These are phyloP conservation scores for Penicillium chermesinum DNA, from an alignment of 495 filamentous ascomycete species.

Conservation along the genomic window DNA sequence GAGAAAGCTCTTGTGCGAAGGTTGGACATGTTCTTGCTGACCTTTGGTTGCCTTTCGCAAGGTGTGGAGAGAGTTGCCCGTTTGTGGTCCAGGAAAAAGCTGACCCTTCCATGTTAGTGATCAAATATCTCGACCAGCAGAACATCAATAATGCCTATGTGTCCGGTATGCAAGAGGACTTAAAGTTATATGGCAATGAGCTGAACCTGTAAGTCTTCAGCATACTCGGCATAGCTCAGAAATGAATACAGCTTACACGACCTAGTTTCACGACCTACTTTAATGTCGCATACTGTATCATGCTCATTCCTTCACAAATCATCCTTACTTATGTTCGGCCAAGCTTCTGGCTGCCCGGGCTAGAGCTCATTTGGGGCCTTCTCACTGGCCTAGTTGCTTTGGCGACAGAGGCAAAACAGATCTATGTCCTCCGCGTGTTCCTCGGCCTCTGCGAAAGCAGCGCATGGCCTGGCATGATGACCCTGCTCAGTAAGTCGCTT, in stretches of 20 bases:
- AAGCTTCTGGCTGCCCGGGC: slow-evolving; percentile 50
- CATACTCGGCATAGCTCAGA: no score
- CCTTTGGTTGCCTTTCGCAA: slow-evolving; percentile 31
- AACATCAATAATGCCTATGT: slow-evolving; percentile 53
- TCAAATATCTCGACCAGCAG: slow-evolving; percentile 52
- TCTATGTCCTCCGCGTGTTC: slow-evolving; percentile 26
- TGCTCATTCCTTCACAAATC: slow-evolving; percentile 53
- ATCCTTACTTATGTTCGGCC: slow-evolving; percentile 51
- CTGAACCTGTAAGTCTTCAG: slow-evolving; percentile 25
- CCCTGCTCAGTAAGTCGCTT: slow-evolving; percentile 25
- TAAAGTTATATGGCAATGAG: slow-evolving; percentile 45
- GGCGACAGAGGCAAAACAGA: slow-evolving; percentile 21
- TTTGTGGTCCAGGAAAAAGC: background rate
- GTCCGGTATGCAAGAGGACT: slow-evolving; percentile 32
- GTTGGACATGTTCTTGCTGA: slow-evolving; percentile 26
- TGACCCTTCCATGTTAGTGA: slow-evolving; percentile 18
- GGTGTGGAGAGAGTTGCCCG: slow-evolving; percentile 9
- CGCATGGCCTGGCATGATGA: slow-evolving; percentile 33
- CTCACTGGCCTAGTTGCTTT: slow-evolving; percentile 28
- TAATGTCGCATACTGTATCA: slow-evolving; percentile 57
- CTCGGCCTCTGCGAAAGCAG: slow-evolving; percentile 31
- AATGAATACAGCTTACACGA: no score
- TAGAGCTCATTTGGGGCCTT: slow-evolving; percentile 47
- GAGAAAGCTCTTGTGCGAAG: slow-evolving; percentile 30
- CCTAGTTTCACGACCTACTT: slow-evolving; percentile 43